Conservation (phyloP, 768 basidiomycete genomes). For the Boletus tomentosulus region DNA sequence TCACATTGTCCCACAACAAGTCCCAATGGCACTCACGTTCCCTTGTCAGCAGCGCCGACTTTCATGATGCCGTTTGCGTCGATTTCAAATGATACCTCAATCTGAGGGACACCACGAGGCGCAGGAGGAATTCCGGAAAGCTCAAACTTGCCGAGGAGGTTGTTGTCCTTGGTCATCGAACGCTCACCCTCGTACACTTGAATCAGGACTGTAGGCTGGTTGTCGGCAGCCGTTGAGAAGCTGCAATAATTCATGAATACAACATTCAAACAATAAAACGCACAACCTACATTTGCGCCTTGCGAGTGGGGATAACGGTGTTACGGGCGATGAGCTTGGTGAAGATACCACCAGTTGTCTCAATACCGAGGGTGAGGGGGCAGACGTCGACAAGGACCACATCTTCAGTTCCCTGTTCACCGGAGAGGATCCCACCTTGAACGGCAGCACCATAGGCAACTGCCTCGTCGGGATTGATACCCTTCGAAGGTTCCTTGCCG, state of each 20-base stretch:
- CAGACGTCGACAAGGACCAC: conserved; percentile 95
- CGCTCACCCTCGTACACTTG: conserved; percentile 99
- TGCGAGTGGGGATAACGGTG: conserved; percentile 97
- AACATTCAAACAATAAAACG: neutral
- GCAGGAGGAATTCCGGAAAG: conserved; percentile 90
- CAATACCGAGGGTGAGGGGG: conserved; percentile 97
- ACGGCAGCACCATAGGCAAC: conserved; percentile 99
- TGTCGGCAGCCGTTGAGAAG: conserved; percentile 84
- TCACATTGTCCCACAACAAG: neutral
- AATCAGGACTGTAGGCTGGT: conserved; percentile 93
- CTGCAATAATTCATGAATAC: conserved; percentile 18
- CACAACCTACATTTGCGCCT: conserved; percentile 75
- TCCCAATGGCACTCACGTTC: conserved; percentile 54
- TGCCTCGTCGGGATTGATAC: conserved; percentile 99
- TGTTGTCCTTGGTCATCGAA: conserved; percentile 97
- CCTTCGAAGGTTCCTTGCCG: conserved; percentile 95
- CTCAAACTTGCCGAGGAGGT: conserved; percentile 96
- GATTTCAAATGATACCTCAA: conserved; percentile 95
- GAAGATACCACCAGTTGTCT: conserved; percentile 97
- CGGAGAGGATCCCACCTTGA: conserved; percentile 96
- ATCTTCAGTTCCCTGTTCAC: conserved; percentile 85
- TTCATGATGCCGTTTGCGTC: conserved; percentile 96
- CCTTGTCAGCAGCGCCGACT: conserved; percentile 90
- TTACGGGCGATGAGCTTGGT: conserved; percentile 97
- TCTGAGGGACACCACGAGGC: conserved; percentile 94